These are phyloP conservation scores for Sporisorium scitamineum DNA, from an alignment of 1,284 basidiomycete species.

Conservation along the genomic window DNA sequence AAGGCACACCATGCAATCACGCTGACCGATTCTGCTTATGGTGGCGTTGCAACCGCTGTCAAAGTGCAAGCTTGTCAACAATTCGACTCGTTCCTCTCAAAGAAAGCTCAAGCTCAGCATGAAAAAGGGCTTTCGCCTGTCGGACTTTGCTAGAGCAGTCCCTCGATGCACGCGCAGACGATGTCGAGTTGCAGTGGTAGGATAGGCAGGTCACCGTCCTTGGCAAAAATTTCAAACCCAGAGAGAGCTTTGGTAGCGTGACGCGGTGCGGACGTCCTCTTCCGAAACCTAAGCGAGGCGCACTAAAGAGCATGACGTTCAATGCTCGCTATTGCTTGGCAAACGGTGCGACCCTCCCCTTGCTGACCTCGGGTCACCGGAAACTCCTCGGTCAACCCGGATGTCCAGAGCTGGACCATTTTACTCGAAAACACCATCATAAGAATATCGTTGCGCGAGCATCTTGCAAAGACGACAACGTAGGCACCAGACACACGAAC, in stretches of 20 bases:
- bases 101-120: not conserved
- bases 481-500: too few species aligned
- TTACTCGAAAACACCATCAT: too few species aligned
- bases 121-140: not conserved
- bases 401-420: too few species aligned
- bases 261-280: not conserved
- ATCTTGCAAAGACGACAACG: too few species aligned
- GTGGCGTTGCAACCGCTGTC: not conserved
- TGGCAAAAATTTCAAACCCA: not conserved
- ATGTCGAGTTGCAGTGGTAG: too few species aligned
- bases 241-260: not conserved
- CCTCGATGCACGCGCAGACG: not conserved
- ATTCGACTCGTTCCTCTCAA: not conserved
- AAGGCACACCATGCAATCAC: not conserved
- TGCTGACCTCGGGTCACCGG: too few species aligned
- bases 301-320: not conserved
- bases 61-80: not conserved
- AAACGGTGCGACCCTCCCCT: too few species aligned
- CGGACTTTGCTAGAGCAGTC: not conserved
- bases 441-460: too few species aligned
- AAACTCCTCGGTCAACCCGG: too few species aligned
- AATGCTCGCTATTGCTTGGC: not conserved
- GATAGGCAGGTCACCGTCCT: too few species aligned
- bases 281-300: not conserved
- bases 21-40: not conserved